Evolutionary conservation across 495 filamentous ascomycete species (phyloP).

Genomic region (Symbiotaphrina buchneri): DNA sequence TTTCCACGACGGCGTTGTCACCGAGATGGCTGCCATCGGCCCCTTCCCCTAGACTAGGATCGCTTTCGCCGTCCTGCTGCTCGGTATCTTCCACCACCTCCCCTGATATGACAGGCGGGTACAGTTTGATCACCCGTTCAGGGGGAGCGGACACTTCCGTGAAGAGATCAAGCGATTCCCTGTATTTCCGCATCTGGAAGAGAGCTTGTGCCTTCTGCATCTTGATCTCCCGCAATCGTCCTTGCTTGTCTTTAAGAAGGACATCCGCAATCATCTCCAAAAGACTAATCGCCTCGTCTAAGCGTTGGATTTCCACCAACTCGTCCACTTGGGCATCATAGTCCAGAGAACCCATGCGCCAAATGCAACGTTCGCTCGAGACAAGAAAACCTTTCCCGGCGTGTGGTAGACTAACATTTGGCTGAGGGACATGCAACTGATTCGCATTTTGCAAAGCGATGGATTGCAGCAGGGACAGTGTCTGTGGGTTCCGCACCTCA

Average conservation of each 20-base stretch:
- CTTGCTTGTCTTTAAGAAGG: conserved; percentile 60
- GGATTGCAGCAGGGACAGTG: conserved; percentile 64
- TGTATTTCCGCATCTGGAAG: conserved; percentile 64
- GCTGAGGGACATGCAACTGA: conserved; percentile 78
- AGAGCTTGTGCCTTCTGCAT: conserved; percentile 74
- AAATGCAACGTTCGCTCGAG: conserved; percentile 67
- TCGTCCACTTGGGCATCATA: conserved; percentile 86
- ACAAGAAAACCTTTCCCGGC: conserved; percentile 90
- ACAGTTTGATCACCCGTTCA: conserved; percentile 68
- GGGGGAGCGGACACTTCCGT: conserved; percentile 74
- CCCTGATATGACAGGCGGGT: conserved; percentile 65
- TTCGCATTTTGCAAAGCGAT: conserved; percentile 60
- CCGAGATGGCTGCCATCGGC: no score
- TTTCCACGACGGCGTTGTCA: no score
- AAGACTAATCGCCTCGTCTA: conserved; percentile 86
- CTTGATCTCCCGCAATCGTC: conserved; percentile 58
- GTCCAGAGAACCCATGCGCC: conserved; percentile 85
- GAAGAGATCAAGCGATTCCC: conserved; percentile 79
- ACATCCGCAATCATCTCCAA: conserved; percentile 81
- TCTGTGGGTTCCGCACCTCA: conserved; percentile 85
- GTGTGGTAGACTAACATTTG: conserved; percentile 77
- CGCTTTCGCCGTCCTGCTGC: no score
- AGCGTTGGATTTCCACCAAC: conserved; percentile 47
- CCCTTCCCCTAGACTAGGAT: no score
- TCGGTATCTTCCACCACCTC: conserved; percentile 23